Percentiles rank a stretch among this genome's conserved stretches.
Evolutionary conservation across 139 green algal genomes (phyloP).

Genomic region (Chlamydomonas eustigma): DNA sequence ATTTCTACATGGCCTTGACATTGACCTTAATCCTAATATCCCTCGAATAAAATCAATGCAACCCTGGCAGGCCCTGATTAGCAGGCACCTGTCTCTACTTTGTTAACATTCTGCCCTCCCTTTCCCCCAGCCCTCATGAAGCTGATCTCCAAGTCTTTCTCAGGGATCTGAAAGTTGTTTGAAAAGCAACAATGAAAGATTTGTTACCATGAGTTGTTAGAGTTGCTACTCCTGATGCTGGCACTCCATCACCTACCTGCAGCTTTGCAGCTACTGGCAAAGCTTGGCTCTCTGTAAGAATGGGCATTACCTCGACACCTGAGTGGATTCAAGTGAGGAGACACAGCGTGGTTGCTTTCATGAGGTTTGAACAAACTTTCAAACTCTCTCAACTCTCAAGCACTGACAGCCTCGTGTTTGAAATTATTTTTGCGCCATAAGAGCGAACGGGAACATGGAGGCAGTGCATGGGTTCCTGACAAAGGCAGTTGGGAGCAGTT

Average conservation of each 20-base stretch:
- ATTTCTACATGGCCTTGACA: background rate
- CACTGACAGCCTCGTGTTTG: too few relatives aligned
- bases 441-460: too few relatives aligned
- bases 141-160: slow-evolving; percentile 84
- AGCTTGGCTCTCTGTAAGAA: slow-evolving; percentile 19
- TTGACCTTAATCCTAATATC: background rate
- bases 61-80: background rate
- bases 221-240: too few relatives aligned
- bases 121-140: slow-evolving; percentile 73
- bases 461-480: too few relatives aligned
- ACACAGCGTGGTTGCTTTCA: too few relatives aligned
- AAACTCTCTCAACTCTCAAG: too few relatives aligned
- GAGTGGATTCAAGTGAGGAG: too few relatives aligned
- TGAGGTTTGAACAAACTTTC: too few relatives aligned
- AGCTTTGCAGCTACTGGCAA: background rate
- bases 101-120: slow-evolving; percentile 98
- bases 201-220: too few relatives aligned
- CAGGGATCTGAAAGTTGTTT: slow-evolving; percentile 51
- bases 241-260: background rate
- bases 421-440: too few relatives aligned
- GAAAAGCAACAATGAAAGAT: too few relatives aligned
- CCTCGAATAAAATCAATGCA: background rate
- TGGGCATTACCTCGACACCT: slow-evolving; percentile 32
- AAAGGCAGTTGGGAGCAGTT: too few relatives aligned
- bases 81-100: slow-evolving; percentile 58